Percentiles rank a stretch among this genome's conserved stretches.
These are phyloP conservation scores for Yamadazyma atmosphaerica DNA, from an alignment of 1,139 yeast species.

Conservation along the genomic window DNA sequence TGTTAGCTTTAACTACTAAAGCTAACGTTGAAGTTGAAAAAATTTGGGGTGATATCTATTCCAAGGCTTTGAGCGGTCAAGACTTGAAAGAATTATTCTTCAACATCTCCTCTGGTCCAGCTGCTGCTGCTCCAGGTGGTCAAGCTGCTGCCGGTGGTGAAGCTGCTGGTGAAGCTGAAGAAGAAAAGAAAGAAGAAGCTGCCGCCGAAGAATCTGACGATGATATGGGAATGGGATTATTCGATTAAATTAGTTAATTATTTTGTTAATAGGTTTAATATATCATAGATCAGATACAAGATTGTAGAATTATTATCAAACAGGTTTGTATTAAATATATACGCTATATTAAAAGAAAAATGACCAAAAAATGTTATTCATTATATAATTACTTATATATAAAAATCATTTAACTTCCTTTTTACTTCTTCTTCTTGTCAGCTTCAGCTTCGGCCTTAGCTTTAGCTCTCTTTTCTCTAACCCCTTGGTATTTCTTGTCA, in stretches of 20 bases:
- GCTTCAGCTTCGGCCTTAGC: constrained; percentile 99
- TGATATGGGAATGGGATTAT: constrained; percentile 94
- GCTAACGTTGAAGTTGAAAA: constrained; percentile 51
- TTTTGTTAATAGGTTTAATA: constrained; percentile 4
- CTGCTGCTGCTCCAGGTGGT: constrained; percentile 60
- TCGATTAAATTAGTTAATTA: constrained; percentile 41
- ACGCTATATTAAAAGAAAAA: not conserved
- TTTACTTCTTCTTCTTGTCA: constrained; percentile 90
- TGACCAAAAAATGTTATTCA: not conserved
- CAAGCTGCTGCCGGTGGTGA: constrained; percentile 58
- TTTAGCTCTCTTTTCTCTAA: constrained; percentile 95
- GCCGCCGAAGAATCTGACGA: constrained; percentile 63
- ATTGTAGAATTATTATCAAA: constrained; percentile 1
- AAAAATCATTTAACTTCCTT: constrained; percentile 4
- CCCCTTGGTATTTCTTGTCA: constrained; percentile 90
- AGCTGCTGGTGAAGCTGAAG: constrained; percentile 59
- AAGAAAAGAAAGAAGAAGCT: constrained; percentile 55
- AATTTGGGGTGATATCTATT: constrained; percentile 81
- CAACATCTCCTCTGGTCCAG: constrained; percentile 73
- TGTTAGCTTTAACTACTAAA: constrained; percentile 58
- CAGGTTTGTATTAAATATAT: not conserved
- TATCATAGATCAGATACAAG: constrained; percentile 2
- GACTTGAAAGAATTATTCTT: constrained; percentile 75
- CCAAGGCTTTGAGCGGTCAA: constrained; percentile 80
- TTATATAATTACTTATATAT: constrained; percentile 2